Conservation (phyloP, 148 eudicot genomes). For the Camellia sinensis region DNA sequence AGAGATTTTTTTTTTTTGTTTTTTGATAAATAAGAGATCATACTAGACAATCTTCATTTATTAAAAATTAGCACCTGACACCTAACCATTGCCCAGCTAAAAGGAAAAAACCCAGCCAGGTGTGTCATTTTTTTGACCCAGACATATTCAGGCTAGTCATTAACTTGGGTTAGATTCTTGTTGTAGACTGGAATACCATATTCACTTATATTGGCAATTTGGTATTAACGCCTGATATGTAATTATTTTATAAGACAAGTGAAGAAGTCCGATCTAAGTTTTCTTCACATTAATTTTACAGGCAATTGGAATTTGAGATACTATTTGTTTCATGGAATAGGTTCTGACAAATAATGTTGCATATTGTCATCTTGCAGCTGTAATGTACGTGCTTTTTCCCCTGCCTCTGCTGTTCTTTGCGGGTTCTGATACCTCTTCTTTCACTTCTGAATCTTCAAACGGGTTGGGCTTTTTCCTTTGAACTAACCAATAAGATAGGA, state of each 20-base stretch:
- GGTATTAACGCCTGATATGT: background rate
- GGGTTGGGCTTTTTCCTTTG: conserved; percentile 36
- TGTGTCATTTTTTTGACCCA: background rate
- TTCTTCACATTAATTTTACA: background rate
- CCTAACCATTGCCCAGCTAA: background rate
- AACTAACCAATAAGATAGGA: background rate
- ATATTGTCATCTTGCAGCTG: conserved; percentile 48
- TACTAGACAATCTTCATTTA: background rate
- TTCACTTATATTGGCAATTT: background rate
- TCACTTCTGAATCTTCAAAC: conserved; percentile 59
- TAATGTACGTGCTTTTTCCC: conserved; percentile 88
- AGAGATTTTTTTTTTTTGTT: too few species aligned
- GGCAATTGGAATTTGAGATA: background rate
- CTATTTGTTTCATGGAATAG: background rate
- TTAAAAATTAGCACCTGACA: conserved; percentile 7
- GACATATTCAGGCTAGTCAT: background rate
- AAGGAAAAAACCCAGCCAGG: background rate
- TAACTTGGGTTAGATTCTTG: background rate
- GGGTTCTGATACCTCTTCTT: conserved; percentile 69
- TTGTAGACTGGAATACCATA: background rate
- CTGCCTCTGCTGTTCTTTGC: conserved; percentile 93
- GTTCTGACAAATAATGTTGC: background rate
- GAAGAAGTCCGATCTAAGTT: background rate
- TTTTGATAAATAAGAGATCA: background rate
- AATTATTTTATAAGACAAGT: background rate